Conservation (phyloP, 2,329 filamentous ascomycete species). For the Daldinia sp. region DNA sequence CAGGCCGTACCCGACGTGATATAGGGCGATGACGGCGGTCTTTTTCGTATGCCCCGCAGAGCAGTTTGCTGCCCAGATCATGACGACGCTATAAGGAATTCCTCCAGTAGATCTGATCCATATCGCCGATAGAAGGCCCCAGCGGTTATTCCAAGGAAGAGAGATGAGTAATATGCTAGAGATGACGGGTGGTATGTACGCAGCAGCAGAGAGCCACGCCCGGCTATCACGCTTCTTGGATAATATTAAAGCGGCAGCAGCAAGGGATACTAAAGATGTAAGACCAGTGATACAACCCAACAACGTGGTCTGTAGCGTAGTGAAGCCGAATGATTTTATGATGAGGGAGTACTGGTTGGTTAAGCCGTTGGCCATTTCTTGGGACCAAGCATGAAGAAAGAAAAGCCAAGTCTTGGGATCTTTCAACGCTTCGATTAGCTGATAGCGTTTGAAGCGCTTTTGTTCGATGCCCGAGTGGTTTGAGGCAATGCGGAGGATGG, state of each 20-base stretch:
- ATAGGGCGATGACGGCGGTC: slow-evolving; percentile 49
- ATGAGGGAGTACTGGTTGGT: slow-evolving; percentile 30
- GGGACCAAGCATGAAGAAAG: slow-evolving; percentile 43
- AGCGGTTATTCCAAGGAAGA: slow-evolving; percentile 50
- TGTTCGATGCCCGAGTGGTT: slow-evolving; percentile 52
- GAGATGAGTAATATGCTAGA: slow-evolving; percentile 49
- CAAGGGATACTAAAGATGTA: slow-evolving; percentile 23
- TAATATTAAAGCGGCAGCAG: slow-evolving; percentile 14
- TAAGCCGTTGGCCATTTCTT: slow-evolving; percentile 49
- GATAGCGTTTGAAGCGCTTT: slow-evolving; percentile 46
- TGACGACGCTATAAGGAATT: slow-evolving; percentile 50
- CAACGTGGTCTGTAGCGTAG: slow-evolving; percentile 33
- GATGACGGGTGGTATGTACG: slow-evolving; percentile 47
- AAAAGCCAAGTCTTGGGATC: slow-evolving; percentile 45
- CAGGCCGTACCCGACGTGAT: slow-evolving; percentile 46
- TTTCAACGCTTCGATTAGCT: slow-evolving; percentile 45
- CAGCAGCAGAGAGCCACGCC: slow-evolving; percentile 30
- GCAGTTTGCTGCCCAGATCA: slow-evolving; percentile 51
- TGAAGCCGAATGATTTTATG: slow-evolving; percentile 32
- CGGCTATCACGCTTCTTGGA: slow-evolving; percentile 20
- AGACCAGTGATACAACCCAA: slow-evolving; percentile 26
- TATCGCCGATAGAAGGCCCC: slow-evolving; percentile 49
- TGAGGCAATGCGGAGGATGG: slow-evolving; percentile 50
- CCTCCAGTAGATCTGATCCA: slow-evolving; percentile 51
- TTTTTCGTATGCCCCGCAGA: slow-evolving; percentile 52